Conservation (phyloP, 2,329 filamentous ascomycete genomes). For the Microcera coccophila region DNA sequence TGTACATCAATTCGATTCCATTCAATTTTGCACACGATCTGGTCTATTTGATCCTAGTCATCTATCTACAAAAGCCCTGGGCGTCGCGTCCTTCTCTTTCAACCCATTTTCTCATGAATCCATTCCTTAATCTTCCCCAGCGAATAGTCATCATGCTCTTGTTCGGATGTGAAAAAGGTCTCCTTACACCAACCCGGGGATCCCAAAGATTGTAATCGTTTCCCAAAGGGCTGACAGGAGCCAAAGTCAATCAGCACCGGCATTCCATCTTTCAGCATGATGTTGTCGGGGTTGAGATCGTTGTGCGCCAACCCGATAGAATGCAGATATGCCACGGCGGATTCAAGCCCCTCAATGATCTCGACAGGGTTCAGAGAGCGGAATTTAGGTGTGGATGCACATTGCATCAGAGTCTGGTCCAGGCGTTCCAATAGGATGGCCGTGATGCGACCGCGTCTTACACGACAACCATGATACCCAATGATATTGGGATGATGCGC, state of each 20-base stretch:
- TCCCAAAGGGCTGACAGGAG: constrained; percentile 7
- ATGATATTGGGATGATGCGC: constrained; percentile 8
- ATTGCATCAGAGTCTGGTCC: constrained; percentile 3
- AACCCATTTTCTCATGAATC: no score
- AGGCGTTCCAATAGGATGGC: constrained; percentile 5
- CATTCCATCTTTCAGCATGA: constrained; percentile 14
- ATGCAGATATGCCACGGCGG: constrained; percentile 14
- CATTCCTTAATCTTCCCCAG: constrained; percentile 12
- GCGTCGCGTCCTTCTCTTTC: no score
- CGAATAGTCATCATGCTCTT: constrained; percentile 11
- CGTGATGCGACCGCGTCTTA: constrained; percentile 8
- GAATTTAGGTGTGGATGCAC: background rate
- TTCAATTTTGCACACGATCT: no score
- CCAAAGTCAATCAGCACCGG: constrained; percentile 19
- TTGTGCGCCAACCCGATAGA: constrained; percentile 17
- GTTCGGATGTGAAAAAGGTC: constrained; percentile 13
- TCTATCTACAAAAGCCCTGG: no score
- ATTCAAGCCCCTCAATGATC: constrained; percentile 8
- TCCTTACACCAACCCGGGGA: constrained; percentile 15
- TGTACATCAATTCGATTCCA: no score
- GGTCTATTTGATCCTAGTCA: no score
- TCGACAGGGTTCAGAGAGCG: constrained; percentile 8
- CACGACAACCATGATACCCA: constrained; percentile 7
- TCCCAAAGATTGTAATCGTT: constrained; percentile 4
- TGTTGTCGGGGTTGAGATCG: constrained; percentile 19